Conservation (phyloP, 2,329 filamentous ascomycete species). For the Metarhizium rileyi region DNA sequence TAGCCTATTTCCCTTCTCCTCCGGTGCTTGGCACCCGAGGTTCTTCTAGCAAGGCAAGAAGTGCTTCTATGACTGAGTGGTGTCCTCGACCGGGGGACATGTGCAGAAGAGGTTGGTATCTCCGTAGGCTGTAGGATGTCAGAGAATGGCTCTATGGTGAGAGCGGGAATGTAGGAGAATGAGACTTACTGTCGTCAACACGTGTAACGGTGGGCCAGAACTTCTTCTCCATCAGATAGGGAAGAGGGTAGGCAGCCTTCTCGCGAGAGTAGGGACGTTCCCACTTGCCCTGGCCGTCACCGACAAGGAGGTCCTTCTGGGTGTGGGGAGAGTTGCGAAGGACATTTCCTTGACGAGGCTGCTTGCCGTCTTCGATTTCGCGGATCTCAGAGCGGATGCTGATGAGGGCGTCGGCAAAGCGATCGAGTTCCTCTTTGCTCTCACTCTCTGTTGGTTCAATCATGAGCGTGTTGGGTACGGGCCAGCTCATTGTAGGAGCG, state of each 20-base stretch:
- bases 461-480: slow-evolving; percentile 91
- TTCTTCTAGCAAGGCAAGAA: background rate
- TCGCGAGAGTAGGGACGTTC: slow-evolving; percentile 71
- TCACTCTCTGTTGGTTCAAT: slow-evolving; percentile 96
- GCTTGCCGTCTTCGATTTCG: slow-evolving; percentile 69
- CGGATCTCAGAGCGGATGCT: slow-evolving; percentile 78
- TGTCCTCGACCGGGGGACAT: slow-evolving; percentile 72
- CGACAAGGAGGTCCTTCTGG: slow-evolving; percentile 65
- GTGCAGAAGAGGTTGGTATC: slow-evolving; percentile 93
- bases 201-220: slow-evolving; percentile 89
- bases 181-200: slow-evolving; percentile 70
- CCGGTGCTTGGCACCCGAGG: background rate
- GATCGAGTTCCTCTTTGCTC: slow-evolving; percentile 83
- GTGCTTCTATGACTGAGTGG: slow-evolving; percentile 18
- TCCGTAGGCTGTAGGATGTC: slow-evolving; percentile 57
- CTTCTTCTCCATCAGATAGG: slow-evolving; percentile 86
- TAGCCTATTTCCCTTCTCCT: background rate
- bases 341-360: slow-evolving; percentile 68
- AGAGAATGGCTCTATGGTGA: background rate
- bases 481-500: slow-evolving; percentile 94
- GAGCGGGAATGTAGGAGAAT: background rate
- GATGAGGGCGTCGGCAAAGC: slow-evolving; percentile 85
- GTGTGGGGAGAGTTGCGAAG: slow-evolving; percentile 85
- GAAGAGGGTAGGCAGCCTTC: slow-evolving; percentile 76
- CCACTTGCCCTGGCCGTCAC: slow-evolving; percentile 53